phyloP scores from a whole-genome alignment of 129 eudicot species.

The Centella asiatica region DNA sequence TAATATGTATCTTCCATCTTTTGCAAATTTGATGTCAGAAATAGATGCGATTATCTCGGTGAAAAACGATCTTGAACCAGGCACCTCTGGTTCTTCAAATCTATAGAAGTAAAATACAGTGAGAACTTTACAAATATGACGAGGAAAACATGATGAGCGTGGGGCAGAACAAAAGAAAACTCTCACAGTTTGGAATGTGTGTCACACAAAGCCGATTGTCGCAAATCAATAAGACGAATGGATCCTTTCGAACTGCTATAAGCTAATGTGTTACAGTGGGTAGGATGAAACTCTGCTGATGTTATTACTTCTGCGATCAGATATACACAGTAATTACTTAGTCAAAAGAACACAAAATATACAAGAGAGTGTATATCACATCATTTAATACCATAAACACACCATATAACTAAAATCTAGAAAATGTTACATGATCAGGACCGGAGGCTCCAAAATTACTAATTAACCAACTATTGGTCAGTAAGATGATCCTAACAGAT shows the following conservation, averaged over 20 bases:
- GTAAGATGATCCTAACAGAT: neutral
- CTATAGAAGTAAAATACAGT: conserved; percentile 26
- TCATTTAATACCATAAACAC: conserved; percentile 10
- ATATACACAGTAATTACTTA: neutral
- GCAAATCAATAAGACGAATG: conserved; percentile 90
- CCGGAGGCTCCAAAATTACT: neutral
- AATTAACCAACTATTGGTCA: neutral
- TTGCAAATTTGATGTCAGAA: conserved; percentile 90
- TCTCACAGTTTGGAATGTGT: conserved; percentile 87
- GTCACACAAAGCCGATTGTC: conserved; percentile 94
- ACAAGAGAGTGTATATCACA: conserved; percentile 7
- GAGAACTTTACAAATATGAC: neutral
- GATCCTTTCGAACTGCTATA: conserved; percentile 95
- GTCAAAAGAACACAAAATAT: neutral
- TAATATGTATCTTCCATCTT: conserved; percentile 75
- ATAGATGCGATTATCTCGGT: conserved; percentile 87
- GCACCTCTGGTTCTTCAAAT: conserved; percentile 91
- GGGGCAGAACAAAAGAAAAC: neutral
- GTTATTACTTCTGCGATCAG: conserved; percentile 84
- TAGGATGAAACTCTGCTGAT: conserved; percentile 93
- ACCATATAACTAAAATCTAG: conserved; percentile 5
- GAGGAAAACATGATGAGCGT: neutral
- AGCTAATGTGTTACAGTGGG: conserved; percentile 77
- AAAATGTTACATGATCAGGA: neutral
- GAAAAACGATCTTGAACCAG: conserved; percentile 87